Percentiles rank a stretch among this genome's conserved stretches.
Conservation (phyloP, 2,329 filamentous ascomycete genomes). For the Xylaria multiplex region DNA sequence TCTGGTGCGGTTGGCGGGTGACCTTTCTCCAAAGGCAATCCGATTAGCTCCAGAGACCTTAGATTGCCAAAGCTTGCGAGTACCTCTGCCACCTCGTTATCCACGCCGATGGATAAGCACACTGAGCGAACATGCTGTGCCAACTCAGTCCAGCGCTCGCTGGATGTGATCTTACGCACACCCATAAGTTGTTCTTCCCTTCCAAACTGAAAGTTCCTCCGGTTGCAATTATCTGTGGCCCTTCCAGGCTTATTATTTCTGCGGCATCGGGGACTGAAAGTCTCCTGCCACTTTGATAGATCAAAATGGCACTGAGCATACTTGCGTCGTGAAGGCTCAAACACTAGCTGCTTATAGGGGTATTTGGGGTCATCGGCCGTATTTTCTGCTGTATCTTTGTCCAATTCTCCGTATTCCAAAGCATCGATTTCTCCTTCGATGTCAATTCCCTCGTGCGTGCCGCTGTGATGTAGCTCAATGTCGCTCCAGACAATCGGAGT, state of each 20-base stretch:
- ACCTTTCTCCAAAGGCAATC: background rate
- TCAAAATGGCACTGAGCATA: background rate
- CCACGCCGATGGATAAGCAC: background rate
- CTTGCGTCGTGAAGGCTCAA: background rate
- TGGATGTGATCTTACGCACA: background rate
- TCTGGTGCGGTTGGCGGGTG: background rate
- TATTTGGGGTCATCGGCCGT: background rate
- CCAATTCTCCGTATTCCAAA: background rate
- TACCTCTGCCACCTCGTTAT: background rate
- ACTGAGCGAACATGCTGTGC: conserved; percentile 2
- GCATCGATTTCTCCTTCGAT: conserved; percentile 8
- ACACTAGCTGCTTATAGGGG: conserved; percentile 4
- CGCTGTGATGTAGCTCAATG: conserved; percentile 2
- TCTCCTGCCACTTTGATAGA: background rate
- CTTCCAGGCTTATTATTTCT: background rate
- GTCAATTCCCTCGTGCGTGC: conserved; percentile 4
- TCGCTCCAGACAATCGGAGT: background rate
- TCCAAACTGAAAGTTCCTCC: background rate
- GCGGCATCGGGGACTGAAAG: background rate
- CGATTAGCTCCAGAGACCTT: background rate
- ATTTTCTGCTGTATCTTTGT: background rate
- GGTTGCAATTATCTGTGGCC: conserved; percentile 1
- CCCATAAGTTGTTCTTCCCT: background rate
- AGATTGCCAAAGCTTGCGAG: background rate
- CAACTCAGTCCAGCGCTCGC: conserved; percentile 1